Base-by-base conservation (phyloP, 139 green algal species). In the Chlamydomonas sp. region DNA sequence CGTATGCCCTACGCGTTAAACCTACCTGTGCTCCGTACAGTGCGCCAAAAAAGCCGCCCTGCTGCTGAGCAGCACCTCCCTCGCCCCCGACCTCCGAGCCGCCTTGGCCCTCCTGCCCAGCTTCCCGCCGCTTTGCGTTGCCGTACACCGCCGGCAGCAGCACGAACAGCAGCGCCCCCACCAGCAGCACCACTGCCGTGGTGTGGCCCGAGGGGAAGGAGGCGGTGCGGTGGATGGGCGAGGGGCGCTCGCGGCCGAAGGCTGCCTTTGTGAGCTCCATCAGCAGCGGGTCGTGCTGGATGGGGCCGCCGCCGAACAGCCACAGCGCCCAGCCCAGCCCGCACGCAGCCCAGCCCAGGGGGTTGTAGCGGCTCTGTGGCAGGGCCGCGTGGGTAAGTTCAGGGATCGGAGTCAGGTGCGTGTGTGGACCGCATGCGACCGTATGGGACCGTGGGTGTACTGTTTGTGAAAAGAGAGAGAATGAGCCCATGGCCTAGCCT, bases 181-280 rank as follows among this genome's bases (percentile, higher is more conserved):
- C 71, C 15, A 68, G 2, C 57, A 90, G 73, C 6, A 80, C 78
- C 7, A 64, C 86, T 0, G 60, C 59, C 0, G 79, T 72, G 71
- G 80, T 84, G 80, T 90, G 86, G 12, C 86, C 86, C 57, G 69
- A 83, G 6, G 86, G 86, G 79, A 86, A 90, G 63, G 86, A 90
- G 49, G 77, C 72, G 20, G 79, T 63, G 63, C 17, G 49, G 63
- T 83, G 64, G 8, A 90, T 77, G 73, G 86, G 72, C 12, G 86
- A 86, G 58, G 86, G 86, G 17, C 86, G 79, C 49, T 8, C 31
- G 2, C 86, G 79, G 10, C 58, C 63, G 17, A 90, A 90, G 17
- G 17, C 16, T 1, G 16, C 58, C 73, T 90, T 87, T 0, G 87
- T 49, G 2, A 31, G 61, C 31, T 90, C 73, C 63, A 85, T 79